Base-by-base conservation (phyloP, 2,329 filamentous ascomycete species). In the Pseudocercospora fijiensis region DNA sequence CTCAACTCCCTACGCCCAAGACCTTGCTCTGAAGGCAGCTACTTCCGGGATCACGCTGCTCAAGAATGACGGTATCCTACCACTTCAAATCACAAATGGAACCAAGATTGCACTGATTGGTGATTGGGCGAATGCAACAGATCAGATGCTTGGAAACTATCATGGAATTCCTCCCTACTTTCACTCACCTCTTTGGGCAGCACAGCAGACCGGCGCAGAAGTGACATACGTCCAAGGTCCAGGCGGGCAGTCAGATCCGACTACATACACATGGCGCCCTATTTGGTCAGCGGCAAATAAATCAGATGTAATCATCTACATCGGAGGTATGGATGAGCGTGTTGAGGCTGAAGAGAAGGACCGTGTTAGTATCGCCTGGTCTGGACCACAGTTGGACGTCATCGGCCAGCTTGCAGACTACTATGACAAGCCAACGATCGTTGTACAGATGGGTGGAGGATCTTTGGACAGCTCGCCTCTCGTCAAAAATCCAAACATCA, bases 91-190 rank as follows among this genome's bases (percentile, higher is more conserved):
- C 16, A 72, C 68, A 16, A 74, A 72, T 2, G 76, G 74, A 47
- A 74, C 74, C 9, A 79, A 75, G 6, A 76, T 88, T 3, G 85
- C 83, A 0, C 75, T 88, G 49, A 76, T 88, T 27, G 86, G 86
- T 0, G 81, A 80, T 53, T 88, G 85, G 80, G 85, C 83, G 2
- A 85, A 85, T 58, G 83, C 83, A 6, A 84, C 84, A 0, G 77
- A 75, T 4, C 80, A 86, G 64, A 80, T 88, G 77, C 83, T 84
- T 57, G 86, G 86, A 0, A 85, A 85, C 69, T 88, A 89, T 74
- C 78, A 72, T 62, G 86, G 86, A 27, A 74, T 79, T 2, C 79
- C 86, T 0, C 84, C 85, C 0, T 88, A 84, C 73, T 76, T 84
- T 2, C 81, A 79, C 66, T 82, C 79, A 3, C 85, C 85, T 0